Percentiles rank a stretch among this genome's conserved stretches.
These are phyloP conservation scores for Gilbertella persicaria DNA, from an alignment of 371 early-diverging fungal genomes.

Conservation along the genomic window DNA sequence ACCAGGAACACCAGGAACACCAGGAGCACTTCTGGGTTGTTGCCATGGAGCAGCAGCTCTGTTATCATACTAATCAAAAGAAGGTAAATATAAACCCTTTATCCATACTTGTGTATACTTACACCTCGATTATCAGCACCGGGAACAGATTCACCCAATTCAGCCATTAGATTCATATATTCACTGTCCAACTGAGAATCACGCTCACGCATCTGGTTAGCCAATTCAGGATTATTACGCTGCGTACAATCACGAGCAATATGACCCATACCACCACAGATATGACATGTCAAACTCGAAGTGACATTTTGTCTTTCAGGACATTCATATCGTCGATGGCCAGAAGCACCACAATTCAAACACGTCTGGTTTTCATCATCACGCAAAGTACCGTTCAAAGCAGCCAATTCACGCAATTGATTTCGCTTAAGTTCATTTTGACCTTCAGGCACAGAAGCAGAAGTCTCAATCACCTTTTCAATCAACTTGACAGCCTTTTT, in stretches of 20 bases:
- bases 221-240: slow-evolving; percentile 76
- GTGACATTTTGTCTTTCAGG: slow-evolving; percentile 89
- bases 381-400: slow-evolving; percentile 93
- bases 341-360: slow-evolving; percentile 88
- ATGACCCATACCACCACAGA: slow-evolving; percentile 93
- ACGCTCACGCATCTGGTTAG: slow-evolving; percentile 68
- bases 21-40: slow-evolving; percentile 31
- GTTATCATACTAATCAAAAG: slow-evolving; percentile 20
- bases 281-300: slow-evolving; percentile 81
- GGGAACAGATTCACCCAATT: slow-evolving; percentile 71
- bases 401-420: slow-evolving; percentile 93
- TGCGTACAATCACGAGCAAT: slow-evolving; percentile 85
- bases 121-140: slow-evolving; percentile 16
- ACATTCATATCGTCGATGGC: slow-evolving; percentile 93
- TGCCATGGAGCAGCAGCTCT: slow-evolving; percentile 57
- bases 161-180: slow-evolving; percentile 89
- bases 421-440: slow-evolving; percentile 93
- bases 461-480: slow-evolving; percentile 92
- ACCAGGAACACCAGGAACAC: too few relatives aligned
- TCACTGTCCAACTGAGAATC: slow-evolving; percentile 88
- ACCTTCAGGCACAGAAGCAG: slow-evolving; percentile 91
- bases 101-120: too few relatives aligned
- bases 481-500: slow-evolving; percentile 83
- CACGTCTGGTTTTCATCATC: slow-evolving; percentile 96
- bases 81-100: slow-evolving; percentile 8